These are phyloP conservation scores for Aspergillus sclerotiicarbonarius DNA, from an alignment of 495 filamentous ascomycete genomes.

Conservation along the genomic window DNA sequence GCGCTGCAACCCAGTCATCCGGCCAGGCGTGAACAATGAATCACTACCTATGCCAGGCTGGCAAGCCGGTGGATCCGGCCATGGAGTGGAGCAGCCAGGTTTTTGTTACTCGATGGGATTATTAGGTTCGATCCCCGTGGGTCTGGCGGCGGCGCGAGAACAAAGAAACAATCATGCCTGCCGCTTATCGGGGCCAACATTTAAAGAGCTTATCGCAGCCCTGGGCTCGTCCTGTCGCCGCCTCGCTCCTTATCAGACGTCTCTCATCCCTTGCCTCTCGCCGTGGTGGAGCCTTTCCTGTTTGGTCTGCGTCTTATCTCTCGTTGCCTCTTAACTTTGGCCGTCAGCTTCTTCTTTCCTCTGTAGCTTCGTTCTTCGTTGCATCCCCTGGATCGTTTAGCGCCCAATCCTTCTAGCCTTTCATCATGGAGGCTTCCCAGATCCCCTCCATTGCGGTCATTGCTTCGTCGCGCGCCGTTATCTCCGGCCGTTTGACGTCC, in stretches of 20 bases:
- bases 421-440: slow-evolving; percentile 32
- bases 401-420: background rate
- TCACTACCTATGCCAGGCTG: slow-evolving; percentile 1
- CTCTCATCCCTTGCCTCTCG: background rate
- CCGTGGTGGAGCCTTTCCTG: background rate
- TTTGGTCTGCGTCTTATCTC: background rate
- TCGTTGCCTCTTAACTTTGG: background rate
- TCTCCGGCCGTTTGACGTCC: slow-evolving; percentile 64
- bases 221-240: background rate
- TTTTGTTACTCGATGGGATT: slow-evolving; percentile 22
- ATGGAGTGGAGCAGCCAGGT: slow-evolving; percentile 3
- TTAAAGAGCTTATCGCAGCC: slow-evolving; percentile 11
- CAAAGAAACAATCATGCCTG: too few species aligned
- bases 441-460: slow-evolving; percentile 64
- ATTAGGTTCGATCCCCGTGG: background rate
- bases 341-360: slow-evolving; percentile 6
- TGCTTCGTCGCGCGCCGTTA: slow-evolving; percentile 75
- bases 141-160: background rate
- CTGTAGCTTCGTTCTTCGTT: slow-evolving; percentile 3
- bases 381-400: slow-evolving; percentile 1
- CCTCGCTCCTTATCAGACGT: background rate
- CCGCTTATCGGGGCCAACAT: background rate
- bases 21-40: background rate
- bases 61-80: slow-evolving; percentile 7
- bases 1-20: background rate